These are phyloP conservation scores for Lagenaria siceraria DNA, from an alignment of 306 rosid genomes.

Conservation along the genomic window DNA sequence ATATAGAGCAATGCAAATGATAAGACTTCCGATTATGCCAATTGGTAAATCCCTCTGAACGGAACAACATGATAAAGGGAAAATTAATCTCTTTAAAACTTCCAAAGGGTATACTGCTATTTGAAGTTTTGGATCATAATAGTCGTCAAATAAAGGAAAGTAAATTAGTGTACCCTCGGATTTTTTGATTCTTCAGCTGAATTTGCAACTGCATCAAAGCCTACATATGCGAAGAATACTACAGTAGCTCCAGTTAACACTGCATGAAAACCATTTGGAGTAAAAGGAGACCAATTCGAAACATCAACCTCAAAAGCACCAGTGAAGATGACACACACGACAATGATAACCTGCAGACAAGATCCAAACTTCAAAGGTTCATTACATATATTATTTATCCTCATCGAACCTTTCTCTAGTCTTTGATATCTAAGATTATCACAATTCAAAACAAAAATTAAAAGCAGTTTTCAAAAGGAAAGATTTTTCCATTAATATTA, in stretches of 20 bases:
- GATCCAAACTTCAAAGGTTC: background rate
- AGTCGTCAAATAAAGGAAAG: constrained; percentile 4
- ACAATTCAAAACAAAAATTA: background rate
- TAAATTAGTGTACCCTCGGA: constrained; percentile 56
- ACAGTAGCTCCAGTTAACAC: constrained; percentile 91
- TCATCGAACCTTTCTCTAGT: background rate
- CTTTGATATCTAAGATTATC: background rate
- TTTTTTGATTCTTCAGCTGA: constrained; percentile 97
- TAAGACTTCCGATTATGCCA: constrained; percentile 91
- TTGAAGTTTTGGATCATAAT: background rate
- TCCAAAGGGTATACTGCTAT: background rate
- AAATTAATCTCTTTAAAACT: background rate
- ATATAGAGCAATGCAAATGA: constrained; percentile 62
- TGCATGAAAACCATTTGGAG: constrained; percentile 59
- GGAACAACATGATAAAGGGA: constrained; percentile 7
- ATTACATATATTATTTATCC: background rate
- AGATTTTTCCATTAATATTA: background rate
- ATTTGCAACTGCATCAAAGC: constrained; percentile 99
- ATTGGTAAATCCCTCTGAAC: constrained; percentile 91
- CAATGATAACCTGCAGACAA: constrained; percentile 62
- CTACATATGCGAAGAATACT: constrained; percentile 95
- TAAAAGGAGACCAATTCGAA: constrained; percentile 97
- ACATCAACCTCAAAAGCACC: constrained; percentile 90
- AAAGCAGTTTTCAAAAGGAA: background rate
- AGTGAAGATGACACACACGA: constrained; percentile 50